Evolutionary conservation across 2,329 filamentous ascomycete species (phyloP).

Genomic region (Nannizzia gypsea): DNA sequence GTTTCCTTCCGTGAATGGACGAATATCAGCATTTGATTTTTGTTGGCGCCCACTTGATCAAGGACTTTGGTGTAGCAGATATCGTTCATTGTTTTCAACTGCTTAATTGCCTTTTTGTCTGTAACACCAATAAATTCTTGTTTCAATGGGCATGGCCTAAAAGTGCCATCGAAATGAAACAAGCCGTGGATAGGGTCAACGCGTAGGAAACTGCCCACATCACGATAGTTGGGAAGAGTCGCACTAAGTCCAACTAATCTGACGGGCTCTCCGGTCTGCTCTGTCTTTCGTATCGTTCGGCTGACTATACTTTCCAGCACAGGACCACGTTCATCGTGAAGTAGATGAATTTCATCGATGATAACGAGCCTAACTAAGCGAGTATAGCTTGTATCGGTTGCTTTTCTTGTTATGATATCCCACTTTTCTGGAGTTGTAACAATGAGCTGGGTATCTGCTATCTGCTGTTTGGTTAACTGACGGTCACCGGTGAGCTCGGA

Average conservation of each 20-base stretch:
- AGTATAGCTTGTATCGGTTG: conserved; percentile 91
- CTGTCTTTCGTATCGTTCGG: conserved; percentile 80
- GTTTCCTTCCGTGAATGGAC: conserved; percentile 98
- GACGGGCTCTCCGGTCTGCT: conserved; percentile 88
- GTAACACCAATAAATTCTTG: conserved; percentile 97
- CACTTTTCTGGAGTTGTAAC: conserved; percentile 98
- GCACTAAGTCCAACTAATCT: conserved; percentile 86
- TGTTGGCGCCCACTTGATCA: conserved; percentile 83
- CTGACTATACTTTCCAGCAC: conserved; percentile 95
- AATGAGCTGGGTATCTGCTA: conserved; percentile 93
- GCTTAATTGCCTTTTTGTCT: conserved; percentile 97
- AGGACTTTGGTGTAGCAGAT: conserved; percentile 96
- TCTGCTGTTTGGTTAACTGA: conserved; percentile 96
- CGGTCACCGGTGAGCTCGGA: conserved; percentile 95
- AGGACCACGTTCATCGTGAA: conserved; percentile 93
- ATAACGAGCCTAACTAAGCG: conserved; percentile 92
- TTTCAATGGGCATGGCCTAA: conserved; percentile 80
- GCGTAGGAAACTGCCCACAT: conserved; percentile 89
- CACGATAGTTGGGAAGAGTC: conserved; percentile 89
- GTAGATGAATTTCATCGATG: conserved; percentile 94
- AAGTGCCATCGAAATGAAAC: conserved; percentile 94
- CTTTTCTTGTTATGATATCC: conserved; percentile 97
- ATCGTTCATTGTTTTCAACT: conserved; percentile 98
- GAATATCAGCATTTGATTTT: conserved; percentile 98
- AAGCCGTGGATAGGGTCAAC: conserved; percentile 75